Evolutionary conservation across 1,284 basidiomycete genomes (phyloP), one percentile per base, ranked within the genome.

Genomic region (Ustilago nuda): DNA sequence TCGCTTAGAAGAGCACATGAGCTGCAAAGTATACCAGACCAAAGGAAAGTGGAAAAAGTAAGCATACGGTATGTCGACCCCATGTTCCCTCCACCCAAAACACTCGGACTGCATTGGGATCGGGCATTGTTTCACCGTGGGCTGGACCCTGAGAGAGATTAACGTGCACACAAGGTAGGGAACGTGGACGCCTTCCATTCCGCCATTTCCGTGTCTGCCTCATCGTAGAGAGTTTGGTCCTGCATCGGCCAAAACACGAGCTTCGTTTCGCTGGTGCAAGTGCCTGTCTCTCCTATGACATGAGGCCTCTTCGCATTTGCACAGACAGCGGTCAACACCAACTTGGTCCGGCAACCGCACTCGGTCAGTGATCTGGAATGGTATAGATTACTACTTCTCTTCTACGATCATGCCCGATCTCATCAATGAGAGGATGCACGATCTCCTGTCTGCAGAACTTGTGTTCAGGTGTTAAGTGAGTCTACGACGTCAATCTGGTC

Each of bases 401-500:
- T 48, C 19, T 13, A 27, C 12, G 32, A 56, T 46, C 55, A 8
- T 45, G 55, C 55, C 55, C 55, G 52, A 54, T 54, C 50, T 52
- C 35, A 19, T 48, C 8, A 19, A 8, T 33, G 8, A 41, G 53
- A 35, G 33, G 51, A 33, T 36, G 32, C 51, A 53, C 51, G 17
- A 53, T 36, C 35, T 53, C n/a, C 15, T 30, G 23, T 8, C 48
- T 12, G 11, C n/a, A 12, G 9, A 50, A 19, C 27, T 8, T 41
- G 13, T 41, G 39, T 15, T 41, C 39, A 12, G 39, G 13, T 6
- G 11, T 15, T 17, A 15, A 7, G 11, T 5, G 45, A 9, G n/a
- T 56, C 55, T 66, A 66, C 39, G 61, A 64, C 13, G 56, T 59
- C 52, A 63, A 43, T 35, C 72, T 52, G 13, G 62, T 66, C 64